Evolutionary conservation across 2,329 filamentous ascomycete genomes (phyloP).

Genomic region (Paracorniculantispora psalliotae): DNA sequence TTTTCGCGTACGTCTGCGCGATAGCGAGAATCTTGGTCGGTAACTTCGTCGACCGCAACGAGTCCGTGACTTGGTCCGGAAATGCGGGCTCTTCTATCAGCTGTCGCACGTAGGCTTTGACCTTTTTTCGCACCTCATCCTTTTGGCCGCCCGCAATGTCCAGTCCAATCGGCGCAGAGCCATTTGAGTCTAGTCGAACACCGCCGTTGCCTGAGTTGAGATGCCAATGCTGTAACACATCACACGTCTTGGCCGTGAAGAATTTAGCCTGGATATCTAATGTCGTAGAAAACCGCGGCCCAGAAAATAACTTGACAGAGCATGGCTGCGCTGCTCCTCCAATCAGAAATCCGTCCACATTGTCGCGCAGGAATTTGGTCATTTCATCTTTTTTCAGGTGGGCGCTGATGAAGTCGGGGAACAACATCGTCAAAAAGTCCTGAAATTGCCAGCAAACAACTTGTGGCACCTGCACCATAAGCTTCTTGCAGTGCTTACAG

Average conservation of each 20-base stretch:
- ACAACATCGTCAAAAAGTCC: slow-evolving; percentile 48
- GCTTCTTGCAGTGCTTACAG: slow-evolving; percentile 52
- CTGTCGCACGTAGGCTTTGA: slow-evolving; percentile 45
- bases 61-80: slow-evolving; percentile 46
- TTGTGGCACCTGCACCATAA: slow-evolving; percentile 45
- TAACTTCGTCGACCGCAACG: slow-evolving; percentile 39
- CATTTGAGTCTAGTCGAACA: slow-evolving; percentile 36
- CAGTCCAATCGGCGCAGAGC: slow-evolving; percentile 47
- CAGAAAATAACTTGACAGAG: slow-evolving; percentile 45
- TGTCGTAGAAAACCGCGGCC: slow-evolving; percentile 37
- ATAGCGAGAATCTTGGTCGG: slow-evolving; percentile 43
- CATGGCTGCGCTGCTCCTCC: slow-evolving; percentile 37
- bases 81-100: slow-evolving; percentile 44
- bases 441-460: slow-evolving; percentile 56
- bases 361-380: slow-evolving; percentile 42
- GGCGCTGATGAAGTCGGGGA: slow-evolving; percentile 46
- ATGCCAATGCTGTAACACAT: slow-evolving; percentile 49
- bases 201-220: slow-evolving; percentile 32
- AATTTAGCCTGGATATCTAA: slow-evolving; percentile 47
- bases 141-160: slow-evolving; percentile 36
- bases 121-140: slow-evolving; percentile 41
- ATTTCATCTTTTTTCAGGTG: slow-evolving; percentile 50
- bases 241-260: slow-evolving; percentile 44
- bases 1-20: slow-evolving; percentile 42
- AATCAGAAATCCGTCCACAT: slow-evolving; percentile 40